Evolutionary conservation across 352 stramenopile species (phyloP).

Genomic region (Aphanomyces invadans): DNA sequence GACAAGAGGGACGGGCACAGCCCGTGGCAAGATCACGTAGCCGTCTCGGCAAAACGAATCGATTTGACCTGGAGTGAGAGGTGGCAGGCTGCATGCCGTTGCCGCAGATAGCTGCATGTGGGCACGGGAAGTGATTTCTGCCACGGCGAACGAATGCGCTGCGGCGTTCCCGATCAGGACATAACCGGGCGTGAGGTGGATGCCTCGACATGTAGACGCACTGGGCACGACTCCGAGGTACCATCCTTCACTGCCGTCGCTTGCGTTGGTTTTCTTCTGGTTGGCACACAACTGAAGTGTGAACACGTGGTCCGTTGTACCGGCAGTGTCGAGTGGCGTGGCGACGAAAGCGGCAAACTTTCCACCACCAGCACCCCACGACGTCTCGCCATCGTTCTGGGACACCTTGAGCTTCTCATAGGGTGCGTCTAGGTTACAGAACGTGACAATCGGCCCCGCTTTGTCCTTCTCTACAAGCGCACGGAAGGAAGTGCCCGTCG

Average conservation of each 20-base stretch:
- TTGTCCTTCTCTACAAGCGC: slow-evolving; percentile 21
- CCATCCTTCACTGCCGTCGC: slow-evolving; percentile 37
- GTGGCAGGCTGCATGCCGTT: slow-evolving; percentile 23
- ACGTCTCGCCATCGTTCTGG: slow-evolving; percentile 47
- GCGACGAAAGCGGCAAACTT: slow-evolving; percentile 61
- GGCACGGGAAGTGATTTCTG: slow-evolving; percentile 39
- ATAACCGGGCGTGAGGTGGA: slow-evolving; percentile 11
- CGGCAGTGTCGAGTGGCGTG: background rate
- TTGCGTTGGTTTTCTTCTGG: slow-evolving; percentile 59
- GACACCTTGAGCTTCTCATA: slow-evolving; percentile 77
- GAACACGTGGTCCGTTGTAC: background rate
- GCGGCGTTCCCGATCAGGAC: slow-evolving; percentile 47
- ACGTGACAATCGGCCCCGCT: slow-evolving; percentile 30
- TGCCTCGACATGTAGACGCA: background rate
- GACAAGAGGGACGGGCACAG: slow-evolving; percentile 44
- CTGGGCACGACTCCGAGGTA: slow-evolving; percentile 37
- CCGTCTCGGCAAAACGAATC: slow-evolving; percentile 62
- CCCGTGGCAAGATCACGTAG: slow-evolving; percentile 57
- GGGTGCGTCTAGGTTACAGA: slow-evolving; percentile 52
- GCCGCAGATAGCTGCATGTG: slow-evolving; percentile 42
- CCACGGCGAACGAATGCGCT: slow-evolving; percentile 43
- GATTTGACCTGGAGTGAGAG: slow-evolving; percentile 51
- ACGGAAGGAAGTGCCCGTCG: background rate
- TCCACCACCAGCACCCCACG: slow-evolving; percentile 45
- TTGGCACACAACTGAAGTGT: slow-evolving; percentile 48